Percentiles rank a stretch among this genome's conserved stretches.
phyloP scores from a whole-genome alignment of 2,329 filamentous ascomycete genomes.

The Pyrenophora teres region DNA sequence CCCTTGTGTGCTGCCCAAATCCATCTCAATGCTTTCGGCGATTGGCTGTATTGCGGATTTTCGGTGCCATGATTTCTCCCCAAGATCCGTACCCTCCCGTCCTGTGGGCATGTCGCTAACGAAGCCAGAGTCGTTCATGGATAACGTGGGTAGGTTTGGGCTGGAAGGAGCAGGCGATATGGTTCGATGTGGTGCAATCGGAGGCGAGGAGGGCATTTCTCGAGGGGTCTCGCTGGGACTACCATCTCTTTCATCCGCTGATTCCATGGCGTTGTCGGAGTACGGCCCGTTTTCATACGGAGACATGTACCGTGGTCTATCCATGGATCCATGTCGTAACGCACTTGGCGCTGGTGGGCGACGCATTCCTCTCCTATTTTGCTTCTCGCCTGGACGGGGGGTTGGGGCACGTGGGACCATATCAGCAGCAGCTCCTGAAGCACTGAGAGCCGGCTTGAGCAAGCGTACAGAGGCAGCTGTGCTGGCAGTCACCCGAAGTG shows the following conservation, averaged over 20 bases:
- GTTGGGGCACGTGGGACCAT: slow-evolving; percentile 78
- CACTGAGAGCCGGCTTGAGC: slow-evolving; percentile 71
- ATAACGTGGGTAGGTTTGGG: slow-evolving; percentile 67
- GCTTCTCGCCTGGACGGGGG: slow-evolving; percentile 63
- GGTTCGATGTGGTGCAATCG: slow-evolving; percentile 65
- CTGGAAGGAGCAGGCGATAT: slow-evolving; percentile 74
- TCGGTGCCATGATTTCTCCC: slow-evolving; percentile 23
- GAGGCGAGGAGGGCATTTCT: slow-evolving; percentile 88
- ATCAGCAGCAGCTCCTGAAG: slow-evolving; percentile 63
- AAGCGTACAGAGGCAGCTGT: slow-evolving; percentile 85
- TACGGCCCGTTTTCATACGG: slow-evolving; percentile 41
- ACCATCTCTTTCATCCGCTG: slow-evolving; percentile 55
- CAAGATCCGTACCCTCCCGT: slow-evolving; percentile 62
- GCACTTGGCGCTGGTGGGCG: slow-evolving; percentile 51
- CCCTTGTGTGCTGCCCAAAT: slow-evolving; percentile 11
- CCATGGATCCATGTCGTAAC: slow-evolving; percentile 66
- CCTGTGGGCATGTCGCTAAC: slow-evolving; percentile 79
- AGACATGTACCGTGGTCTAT: slow-evolving; percentile 40
- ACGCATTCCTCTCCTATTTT: slow-evolving; percentile 35
- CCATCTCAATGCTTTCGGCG: slow-evolving; percentile 29
- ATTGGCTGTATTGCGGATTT: slow-evolving; percentile 23
- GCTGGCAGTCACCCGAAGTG: slow-evolving; percentile 85
- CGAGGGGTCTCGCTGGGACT: slow-evolving; percentile 66
- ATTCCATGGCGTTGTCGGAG: slow-evolving; percentile 52
- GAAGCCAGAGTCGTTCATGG: slow-evolving; percentile 74